phyloP scores from a whole-genome alignment of 257 asterid species.

The Solanum clarkiae region DNA sequence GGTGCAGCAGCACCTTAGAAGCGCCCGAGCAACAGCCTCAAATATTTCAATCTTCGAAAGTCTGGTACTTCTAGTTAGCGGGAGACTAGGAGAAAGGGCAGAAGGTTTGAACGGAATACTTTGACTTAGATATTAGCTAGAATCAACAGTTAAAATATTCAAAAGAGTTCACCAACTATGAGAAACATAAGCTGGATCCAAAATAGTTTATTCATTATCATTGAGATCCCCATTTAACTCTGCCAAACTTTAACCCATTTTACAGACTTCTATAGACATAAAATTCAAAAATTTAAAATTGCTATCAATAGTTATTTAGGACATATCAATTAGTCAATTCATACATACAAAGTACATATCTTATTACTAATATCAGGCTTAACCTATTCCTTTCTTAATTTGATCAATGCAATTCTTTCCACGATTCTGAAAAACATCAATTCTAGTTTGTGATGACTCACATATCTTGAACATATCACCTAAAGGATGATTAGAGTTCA shows the following conservation, averaged over 20 bases:
- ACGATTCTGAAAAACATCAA: not conserved
- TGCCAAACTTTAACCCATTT: not conserved
- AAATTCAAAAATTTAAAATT: not conserved
- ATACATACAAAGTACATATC: not conserved
- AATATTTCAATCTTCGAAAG: not conserved
- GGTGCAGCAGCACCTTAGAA: not conserved
- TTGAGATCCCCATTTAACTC: not conserved
- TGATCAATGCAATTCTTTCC: not conserved
- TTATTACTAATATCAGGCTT: not conserved
- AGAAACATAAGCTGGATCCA: not conserved
- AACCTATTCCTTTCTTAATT: not conserved
- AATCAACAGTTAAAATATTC: not conserved
- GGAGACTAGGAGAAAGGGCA: not conserved
- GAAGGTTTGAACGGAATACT: not conserved
- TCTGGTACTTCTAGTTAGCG: not conserved
- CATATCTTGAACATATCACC: not conserved
- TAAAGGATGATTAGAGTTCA: not conserved
- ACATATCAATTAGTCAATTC: not conserved
- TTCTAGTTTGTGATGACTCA: not conserved
- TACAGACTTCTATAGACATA: not conserved
- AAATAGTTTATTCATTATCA: not conserved
- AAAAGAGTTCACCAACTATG: not conserved
- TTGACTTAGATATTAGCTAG: not conserved
- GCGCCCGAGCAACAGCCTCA: not conserved
- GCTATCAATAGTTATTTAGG: not conserved